Percentiles rank a stretch among this genome's conserved stretches.
Conservation (phyloP, 2,329 filamentous ascomycete genomes). For the Ophiocordyceps camponoti-floridani region DNA sequence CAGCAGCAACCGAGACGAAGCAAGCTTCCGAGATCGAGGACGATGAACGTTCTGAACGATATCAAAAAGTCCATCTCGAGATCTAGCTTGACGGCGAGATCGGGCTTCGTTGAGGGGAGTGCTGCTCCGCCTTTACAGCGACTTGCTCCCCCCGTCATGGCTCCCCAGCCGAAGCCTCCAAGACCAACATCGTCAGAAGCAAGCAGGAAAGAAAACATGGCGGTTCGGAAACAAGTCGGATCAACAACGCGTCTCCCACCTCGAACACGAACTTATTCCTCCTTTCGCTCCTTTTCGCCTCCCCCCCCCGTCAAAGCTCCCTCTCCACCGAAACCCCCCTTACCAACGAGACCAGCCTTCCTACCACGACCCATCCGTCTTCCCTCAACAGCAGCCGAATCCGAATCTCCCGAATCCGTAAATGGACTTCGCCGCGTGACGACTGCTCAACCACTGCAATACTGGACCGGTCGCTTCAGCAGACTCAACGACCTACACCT, state of each 20-base stretch:
- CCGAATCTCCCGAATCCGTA: neutral
- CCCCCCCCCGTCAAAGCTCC: neutral
- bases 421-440: conserved; percentile 13
- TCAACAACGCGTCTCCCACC: neutral
- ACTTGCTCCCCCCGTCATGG: neutral
- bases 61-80: conserved; percentile 26
- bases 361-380: neutral
- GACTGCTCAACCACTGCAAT: conserved; percentile 27
- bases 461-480: conserved; percentile 45
- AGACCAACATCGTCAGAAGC: neutral
- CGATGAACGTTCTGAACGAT: conserved; percentile 24
- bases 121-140: neutral
- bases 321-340: neutral
- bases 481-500: conserved; percentile 1
- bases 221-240: neutral
- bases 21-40: conserved; percentile 24
- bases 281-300: no score
- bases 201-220: neutral
- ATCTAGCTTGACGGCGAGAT: conserved; percentile 5
- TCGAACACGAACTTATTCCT: neutral
- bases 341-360: neutral
- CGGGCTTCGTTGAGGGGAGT: no score
- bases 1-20: conserved; percentile 1
- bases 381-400: no score
- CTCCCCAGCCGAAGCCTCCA: neutral